Conservation (phyloP, 2,329 filamentous ascomycete genomes). For the Penicillium sp. region DNA sequence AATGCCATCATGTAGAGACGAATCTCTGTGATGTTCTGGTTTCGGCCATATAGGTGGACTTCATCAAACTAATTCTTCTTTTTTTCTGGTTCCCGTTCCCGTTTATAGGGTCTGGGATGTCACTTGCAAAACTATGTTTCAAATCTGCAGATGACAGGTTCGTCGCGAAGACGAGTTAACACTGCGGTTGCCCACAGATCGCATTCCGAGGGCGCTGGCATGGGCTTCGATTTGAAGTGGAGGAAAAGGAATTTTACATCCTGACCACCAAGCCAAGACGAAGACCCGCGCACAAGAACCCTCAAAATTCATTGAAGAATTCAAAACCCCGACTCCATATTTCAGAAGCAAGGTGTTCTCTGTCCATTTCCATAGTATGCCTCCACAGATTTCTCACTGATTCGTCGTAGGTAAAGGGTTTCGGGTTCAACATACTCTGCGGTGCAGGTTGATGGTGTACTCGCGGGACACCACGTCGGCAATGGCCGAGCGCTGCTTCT, state of each 20-base stretch:
- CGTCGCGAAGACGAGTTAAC: slow-evolving; percentile 5
- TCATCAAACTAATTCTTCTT: slow-evolving; percentile 66
- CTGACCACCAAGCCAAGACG: not conserved
- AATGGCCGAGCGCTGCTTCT: slow-evolving; percentile 89
- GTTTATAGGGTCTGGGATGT: slow-evolving; percentile 4
- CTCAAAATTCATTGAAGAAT: slow-evolving; percentile 6
- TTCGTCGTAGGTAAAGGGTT: slow-evolving; percentile 21
- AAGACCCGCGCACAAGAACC: slow-evolving; percentile 2
- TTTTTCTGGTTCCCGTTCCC: slow-evolving; percentile 13
- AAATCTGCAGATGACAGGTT: slow-evolving; percentile 6
- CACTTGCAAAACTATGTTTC: slow-evolving; percentile 8
- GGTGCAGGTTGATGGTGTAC: slow-evolving; percentile 99
- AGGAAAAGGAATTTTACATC: not conserved
- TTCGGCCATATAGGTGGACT: slow-evolving; percentile 62
- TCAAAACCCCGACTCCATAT: slow-evolving; percentile 16
- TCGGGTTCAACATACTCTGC: slow-evolving; percentile 74
- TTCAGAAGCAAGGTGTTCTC: slow-evolving; percentile 31
- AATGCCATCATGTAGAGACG: slow-evolving; percentile 42
- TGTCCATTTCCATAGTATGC: slow-evolving; percentile 26
- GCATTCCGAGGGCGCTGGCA: not conserved
- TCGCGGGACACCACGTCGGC: slow-evolving; percentile 98
- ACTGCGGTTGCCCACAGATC: slow-evolving; percentile 15
- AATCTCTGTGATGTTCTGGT: slow-evolving; percentile 29
- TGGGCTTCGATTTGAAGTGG: not conserved
- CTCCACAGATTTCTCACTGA: slow-evolving; percentile 24